Conservation (phyloP, 345 rosid species). For the Pistacia integerrima region DNA sequence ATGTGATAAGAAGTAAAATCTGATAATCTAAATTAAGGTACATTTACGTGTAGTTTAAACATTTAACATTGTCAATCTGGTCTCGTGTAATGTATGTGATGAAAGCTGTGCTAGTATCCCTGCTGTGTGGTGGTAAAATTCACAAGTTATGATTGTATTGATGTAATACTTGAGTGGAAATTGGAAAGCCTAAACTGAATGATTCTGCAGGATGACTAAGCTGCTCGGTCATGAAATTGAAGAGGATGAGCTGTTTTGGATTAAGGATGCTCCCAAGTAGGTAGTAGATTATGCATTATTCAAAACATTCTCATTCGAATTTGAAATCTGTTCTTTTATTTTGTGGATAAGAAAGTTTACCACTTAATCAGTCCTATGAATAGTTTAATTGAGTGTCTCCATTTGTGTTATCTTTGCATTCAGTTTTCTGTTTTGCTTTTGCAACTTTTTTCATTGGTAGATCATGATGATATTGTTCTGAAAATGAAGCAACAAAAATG, state of each 20-base stretch:
- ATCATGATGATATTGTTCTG: neutral
- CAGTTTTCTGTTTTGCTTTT: neutral
- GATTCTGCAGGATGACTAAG: constrained; percentile 67
- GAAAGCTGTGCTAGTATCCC: neutral
- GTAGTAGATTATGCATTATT: constrained; percentile 20
- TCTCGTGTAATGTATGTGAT: neutral
- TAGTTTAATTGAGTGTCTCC: neutral
- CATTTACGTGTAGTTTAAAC: neutral
- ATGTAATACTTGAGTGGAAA: neutral
- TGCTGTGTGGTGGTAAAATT: neutral
- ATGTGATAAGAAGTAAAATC: too few relatives aligned
- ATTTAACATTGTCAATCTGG: neutral
- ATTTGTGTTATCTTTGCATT: neutral
- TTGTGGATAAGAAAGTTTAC: too few relatives aligned
- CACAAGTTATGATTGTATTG: neutral
- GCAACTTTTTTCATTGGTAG: neutral
- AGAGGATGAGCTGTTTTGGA: constrained; percentile 93
- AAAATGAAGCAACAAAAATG: neutral
- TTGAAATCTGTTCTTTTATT: too few relatives aligned
- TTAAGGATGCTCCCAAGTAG: constrained; percentile 91
- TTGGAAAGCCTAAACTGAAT: neutral
- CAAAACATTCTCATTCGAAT: too few relatives aligned
- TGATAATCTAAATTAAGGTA: too few relatives aligned
- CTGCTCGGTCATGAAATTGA: constrained; percentile 81
- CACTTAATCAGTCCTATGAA: neutral